Evolutionary conservation across 2,329 filamentous ascomycete species (phyloP).

Genomic region (Leptodontidium sp.): DNA sequence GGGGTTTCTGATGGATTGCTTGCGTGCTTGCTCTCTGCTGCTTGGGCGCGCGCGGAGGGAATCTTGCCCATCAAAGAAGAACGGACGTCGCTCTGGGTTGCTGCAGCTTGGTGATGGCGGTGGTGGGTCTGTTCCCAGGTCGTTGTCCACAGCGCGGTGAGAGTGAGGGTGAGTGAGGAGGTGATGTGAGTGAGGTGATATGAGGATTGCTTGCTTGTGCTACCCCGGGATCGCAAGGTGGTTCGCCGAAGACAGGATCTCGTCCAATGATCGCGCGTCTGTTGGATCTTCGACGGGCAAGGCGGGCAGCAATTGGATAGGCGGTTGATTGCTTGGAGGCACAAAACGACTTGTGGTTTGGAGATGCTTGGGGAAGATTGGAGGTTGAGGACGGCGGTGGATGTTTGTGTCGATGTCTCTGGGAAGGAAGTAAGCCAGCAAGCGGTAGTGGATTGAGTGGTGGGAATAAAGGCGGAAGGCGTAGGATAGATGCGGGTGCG

Average conservation of each 20-base stretch:
- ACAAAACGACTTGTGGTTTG: slow-evolving; percentile 21
- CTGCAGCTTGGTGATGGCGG: slow-evolving; percentile 27
- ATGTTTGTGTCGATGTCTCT: slow-evolving; percentile 8
- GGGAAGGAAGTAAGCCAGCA: not conserved
- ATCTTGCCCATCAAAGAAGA: slow-evolving; percentile 22
- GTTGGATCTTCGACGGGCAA: slow-evolving; percentile 14
- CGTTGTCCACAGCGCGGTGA: slow-evolving; percentile 20
- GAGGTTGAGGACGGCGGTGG: not conserved
- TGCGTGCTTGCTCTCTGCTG: slow-evolving; percentile 4
- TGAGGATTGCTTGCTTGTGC: slow-evolving; percentile 23
- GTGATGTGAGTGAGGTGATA: not conserved
- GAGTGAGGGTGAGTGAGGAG: slow-evolving; percentile 8
- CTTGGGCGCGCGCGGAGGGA: slow-evolving; percentile 15
- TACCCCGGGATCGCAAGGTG: slow-evolving; percentile 31
- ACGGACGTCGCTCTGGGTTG: slow-evolving; percentile 23
- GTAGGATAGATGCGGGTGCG: slow-evolving; percentile 1
- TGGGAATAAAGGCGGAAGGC: not conserved
- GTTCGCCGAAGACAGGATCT: slow-evolving; percentile 27
- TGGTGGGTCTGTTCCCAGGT: slow-evolving; percentile 22
- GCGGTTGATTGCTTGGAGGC: slow-evolving; percentile 10
- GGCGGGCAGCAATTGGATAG: slow-evolving; percentile 17
- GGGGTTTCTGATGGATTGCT: slow-evolving; percentile 15
- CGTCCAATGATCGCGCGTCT: slow-evolving; percentile 19
- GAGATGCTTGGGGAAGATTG: not conserved
- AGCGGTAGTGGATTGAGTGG: slow-evolving; percentile 2